These are phyloP conservation scores for Leishmania turanica DNA, from an alignment of 208 protist species.

Conservation along the genomic window DNA sequence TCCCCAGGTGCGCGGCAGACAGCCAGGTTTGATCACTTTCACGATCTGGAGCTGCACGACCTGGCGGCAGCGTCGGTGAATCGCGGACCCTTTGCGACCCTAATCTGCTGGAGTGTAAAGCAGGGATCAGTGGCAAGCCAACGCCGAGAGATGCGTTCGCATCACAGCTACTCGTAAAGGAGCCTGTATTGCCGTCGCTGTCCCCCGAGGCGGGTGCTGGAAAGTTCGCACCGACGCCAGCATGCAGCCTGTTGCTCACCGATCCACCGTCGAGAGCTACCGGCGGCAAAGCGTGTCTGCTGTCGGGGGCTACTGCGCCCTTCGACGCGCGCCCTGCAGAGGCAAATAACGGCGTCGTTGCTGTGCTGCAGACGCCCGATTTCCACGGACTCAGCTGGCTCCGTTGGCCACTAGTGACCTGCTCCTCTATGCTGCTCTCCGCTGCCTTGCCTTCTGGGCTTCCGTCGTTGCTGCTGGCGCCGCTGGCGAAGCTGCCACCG, in stretches of 20 bases:
- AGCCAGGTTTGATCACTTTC: not conserved
- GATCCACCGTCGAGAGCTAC: not conserved
- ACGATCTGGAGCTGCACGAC: not conserved
- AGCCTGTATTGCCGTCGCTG: not conserved
- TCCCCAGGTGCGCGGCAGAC: too few species aligned
- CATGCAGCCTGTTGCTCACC: not conserved
- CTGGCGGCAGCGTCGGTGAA: not conserved
- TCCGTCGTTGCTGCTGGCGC: not conserved
- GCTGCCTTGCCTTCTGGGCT: not conserved
- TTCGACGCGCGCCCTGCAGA: not conserved
- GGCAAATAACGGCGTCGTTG: too few species aligned
- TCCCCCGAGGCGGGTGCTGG: not conserved
- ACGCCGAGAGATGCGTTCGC: not conserved
- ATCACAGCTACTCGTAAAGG: not conserved
- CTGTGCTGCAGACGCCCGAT: not conserved
- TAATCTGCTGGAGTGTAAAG: not conserved
- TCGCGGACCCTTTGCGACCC: not conserved
- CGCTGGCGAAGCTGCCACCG: not conserved
- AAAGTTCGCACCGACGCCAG: too few species aligned
- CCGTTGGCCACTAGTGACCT: not conserved
- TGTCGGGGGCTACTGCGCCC: not conserved
- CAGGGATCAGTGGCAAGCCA: not conserved
- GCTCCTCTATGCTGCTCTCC: not conserved
- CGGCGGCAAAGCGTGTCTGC: not conserved
- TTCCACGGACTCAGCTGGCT: too few species aligned